Conservation (phyloP, 2,329 filamentous ascomycete genomes). For the Penicillium sp. region DNA sequence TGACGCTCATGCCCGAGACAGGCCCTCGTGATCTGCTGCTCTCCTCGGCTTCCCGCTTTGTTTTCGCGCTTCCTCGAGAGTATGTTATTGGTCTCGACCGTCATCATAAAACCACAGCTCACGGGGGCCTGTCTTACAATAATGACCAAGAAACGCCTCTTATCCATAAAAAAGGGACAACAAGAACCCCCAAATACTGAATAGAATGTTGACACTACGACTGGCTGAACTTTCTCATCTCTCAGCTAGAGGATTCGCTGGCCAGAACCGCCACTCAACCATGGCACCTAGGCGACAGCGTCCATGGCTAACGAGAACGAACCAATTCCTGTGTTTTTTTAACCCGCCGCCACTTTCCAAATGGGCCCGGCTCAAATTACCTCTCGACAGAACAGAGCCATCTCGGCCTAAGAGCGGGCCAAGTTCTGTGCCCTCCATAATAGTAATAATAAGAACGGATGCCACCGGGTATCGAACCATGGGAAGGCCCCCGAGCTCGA, state of each 20-base stretch:
- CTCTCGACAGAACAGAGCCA: background rate
- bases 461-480: background rate
- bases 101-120: no score
- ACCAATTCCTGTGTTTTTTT: background rate
- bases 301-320: background rate
- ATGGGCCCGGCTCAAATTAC: slow-evolving; percentile 1
- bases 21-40: background rate
- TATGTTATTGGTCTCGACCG: no score
- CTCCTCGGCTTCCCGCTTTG: background rate
- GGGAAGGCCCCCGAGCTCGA: background rate
- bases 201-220: no score
- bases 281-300: background rate
- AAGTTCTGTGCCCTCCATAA: background rate
- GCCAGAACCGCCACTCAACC: slow-evolving; percentile 1
- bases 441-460: background rate
- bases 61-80: background rate
- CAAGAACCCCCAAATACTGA: no score
- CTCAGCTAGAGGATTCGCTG: background rate
- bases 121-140: no score
- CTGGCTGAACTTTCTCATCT: no score
- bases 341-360: background rate
- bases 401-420: background rate
- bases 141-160: no score
- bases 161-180: no score
- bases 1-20: background rate